phyloP scores from a whole-genome alignment of 2,329 filamentous ascomycete genomes.

The Stromatinia cepivora region DNA sequence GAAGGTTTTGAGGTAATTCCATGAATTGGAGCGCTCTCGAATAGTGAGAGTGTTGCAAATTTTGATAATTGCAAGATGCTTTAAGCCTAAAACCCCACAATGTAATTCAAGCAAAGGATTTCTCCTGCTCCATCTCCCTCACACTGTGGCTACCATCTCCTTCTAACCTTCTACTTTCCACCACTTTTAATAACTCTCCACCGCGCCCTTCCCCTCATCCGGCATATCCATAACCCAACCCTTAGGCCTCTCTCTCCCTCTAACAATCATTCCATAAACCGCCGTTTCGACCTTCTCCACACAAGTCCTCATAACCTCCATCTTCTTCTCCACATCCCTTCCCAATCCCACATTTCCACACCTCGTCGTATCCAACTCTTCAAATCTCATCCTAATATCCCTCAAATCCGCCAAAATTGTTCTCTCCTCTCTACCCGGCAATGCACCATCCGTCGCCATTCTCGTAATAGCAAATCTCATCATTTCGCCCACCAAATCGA shows the following conservation, averaged over 20 bases:
- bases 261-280: slow-evolving; percentile 82
- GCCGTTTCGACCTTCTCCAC: slow-evolving; percentile 93
- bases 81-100: not conserved
- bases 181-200: slow-evolving; percentile 37
- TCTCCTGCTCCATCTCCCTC: not conserved
- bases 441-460: slow-evolving; percentile 64
- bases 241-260: slow-evolving; percentile 83
- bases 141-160: not conserved
- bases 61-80: not conserved
- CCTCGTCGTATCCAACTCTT: slow-evolving; percentile 62
- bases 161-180: not conserved
- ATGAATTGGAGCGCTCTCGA: too few species aligned
- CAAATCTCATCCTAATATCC: slow-evolving; percentile 72
- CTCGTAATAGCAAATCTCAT: slow-evolving; percentile 95
- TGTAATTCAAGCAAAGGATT: not conserved
- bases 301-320: slow-evolving; percentile 80
- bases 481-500: slow-evolving; percentile 92
- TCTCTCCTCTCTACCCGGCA: slow-evolving; percentile 48
- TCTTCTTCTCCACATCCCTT: slow-evolving; percentile 73
- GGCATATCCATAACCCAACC: slow-evolving; percentile 84
- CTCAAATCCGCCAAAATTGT: slow-evolving; percentile 81
- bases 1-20: too few species aligned
- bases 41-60: not conserved
- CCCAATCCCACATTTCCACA: slow-evolving; percentile 54
- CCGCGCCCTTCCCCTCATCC: slow-evolving; percentile 34